Conservation (phyloP, 2,329 filamentous ascomycete species). For the Sordariomycetes sp. region DNA sequence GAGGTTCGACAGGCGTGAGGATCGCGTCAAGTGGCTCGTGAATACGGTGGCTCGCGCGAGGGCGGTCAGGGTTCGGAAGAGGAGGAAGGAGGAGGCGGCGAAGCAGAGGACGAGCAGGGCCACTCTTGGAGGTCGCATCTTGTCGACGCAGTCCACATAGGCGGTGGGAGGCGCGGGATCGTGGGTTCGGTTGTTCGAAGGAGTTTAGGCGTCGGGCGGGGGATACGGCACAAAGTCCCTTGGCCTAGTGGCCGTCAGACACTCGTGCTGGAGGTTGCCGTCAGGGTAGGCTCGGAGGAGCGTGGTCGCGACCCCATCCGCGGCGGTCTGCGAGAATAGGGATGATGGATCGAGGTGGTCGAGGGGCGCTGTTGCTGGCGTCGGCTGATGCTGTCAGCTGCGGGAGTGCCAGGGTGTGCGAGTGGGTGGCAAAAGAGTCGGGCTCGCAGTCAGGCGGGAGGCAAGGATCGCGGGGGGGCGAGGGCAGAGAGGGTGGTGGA, state of each 20-base stretch:
- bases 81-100: constrained; percentile 41
- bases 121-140: constrained; percentile 44
- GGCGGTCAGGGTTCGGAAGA: constrained; percentile 41
- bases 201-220: not conserved
- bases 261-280: not conserved
- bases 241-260: not conserved
- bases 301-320: not conserved
- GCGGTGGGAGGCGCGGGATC: not conserved
- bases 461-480: not conserved
- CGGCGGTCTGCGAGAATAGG: not conserved
- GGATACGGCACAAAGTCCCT: not conserved
- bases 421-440: not conserved
- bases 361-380: not conserved
- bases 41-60: constrained; percentile 11
- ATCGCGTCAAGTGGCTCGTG: constrained; percentile 14
- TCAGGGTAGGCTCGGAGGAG: not conserved
- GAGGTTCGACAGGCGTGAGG: constrained; percentile 21
- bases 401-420: not conserved
- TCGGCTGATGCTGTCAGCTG: not conserved
- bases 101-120: constrained; percentile 43
- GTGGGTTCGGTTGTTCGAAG: not conserved
- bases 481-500: not conserved
- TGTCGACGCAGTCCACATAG: constrained; percentile 14
- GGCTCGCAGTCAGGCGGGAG: no score
- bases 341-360: not conserved